Evolutionary conservation across 805 yeast species (phyloP).

Genomic region (Diddensiella caesifluorescens): DNA sequence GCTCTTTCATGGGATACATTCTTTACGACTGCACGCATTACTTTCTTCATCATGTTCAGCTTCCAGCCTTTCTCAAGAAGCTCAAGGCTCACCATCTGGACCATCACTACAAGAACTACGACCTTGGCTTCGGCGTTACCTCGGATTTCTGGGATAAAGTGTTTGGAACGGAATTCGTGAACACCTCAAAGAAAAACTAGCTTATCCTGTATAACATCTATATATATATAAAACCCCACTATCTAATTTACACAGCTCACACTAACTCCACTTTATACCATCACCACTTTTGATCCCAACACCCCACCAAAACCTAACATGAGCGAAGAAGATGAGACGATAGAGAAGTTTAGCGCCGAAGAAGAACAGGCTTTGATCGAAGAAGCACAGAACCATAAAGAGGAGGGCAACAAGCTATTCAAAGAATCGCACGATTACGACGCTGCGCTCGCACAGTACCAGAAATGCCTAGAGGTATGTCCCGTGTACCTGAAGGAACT

Average conservation of each 20-base stretch:
- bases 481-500: conserved; percentile 13
- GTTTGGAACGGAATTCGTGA: conserved; percentile 72
- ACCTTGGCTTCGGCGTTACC: conserved; percentile 95
- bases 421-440: conserved; percentile 9
- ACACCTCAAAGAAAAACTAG: conserved; percentile 18
- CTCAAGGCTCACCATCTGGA: conserved; percentile 89
- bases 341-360: background rate
- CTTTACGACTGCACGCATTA: conserved; percentile 93
- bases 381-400: conserved; percentile 39
- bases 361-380: conserved; percentile 20
- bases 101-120: conserved; percentile 96
- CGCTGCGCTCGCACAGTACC: conserved; percentile 16
- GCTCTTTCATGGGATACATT: conserved; percentile 92
- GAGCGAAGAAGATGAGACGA: background rate
- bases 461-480: conserved; percentile 17
- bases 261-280: too few relatives aligned
- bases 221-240: too few relatives aligned
- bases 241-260: too few relatives aligned
- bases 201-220: background rate
- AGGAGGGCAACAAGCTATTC: conserved; percentile 28
- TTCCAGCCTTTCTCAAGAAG: conserved; percentile 72
- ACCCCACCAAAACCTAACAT: too few relatives aligned
- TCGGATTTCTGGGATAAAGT: conserved; percentile 90
- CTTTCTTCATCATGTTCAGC: conserved; percentile 78
- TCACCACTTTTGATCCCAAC: too few relatives aligned